Evolutionary conservation across 2,329 filamentous ascomycete species (phyloP).

Genomic region (Aspergillus transmontanensis): DNA sequence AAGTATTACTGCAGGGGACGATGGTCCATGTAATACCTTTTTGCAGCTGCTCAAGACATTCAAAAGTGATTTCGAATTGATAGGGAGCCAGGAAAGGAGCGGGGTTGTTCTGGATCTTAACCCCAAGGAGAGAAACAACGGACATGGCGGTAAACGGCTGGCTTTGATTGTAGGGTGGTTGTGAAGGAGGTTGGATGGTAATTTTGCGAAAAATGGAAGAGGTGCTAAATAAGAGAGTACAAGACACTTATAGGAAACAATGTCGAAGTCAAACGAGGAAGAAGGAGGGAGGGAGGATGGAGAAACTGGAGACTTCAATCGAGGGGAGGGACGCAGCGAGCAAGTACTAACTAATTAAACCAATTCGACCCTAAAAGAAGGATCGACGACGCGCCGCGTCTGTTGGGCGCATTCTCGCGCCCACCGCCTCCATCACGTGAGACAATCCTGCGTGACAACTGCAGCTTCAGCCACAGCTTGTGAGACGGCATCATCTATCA

Average conservation of each 20-base stretch:
- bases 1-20: neutral
- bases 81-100: conserved; percentile 91
- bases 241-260: conserved; percentile 7
- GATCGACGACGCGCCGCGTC: conserved; percentile 31
- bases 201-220: neutral
- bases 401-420: conserved; percentile 28
- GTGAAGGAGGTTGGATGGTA: no score
- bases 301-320: conserved; percentile 10
- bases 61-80: conserved; percentile 97
- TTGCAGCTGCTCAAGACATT: conserved; percentile 90
- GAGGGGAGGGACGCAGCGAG: conserved; percentile 17
- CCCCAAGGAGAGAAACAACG: conserved; percentile 91
- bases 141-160: conserved; percentile 67
- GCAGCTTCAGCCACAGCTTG: conserved; percentile 27
- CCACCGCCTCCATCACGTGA: conserved; percentile 39
- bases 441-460: conserved; percentile 12
- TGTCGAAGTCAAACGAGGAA: conserved; percentile 1
- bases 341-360: conserved; percentile 22
- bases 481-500: conserved; percentile 8
- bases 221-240: conserved; percentile 13
- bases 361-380: conserved; percentile 12
- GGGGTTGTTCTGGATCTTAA: conserved; percentile 96
- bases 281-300: neutral
- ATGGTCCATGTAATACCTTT: conserved; percentile 65
- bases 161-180: neutral